A percentile compares a stretch with the other conserved stretches of the same genome.
Conservation (phyloP, 352 stramenopile genomes). For the Globisporangium paddicum region DNA sequence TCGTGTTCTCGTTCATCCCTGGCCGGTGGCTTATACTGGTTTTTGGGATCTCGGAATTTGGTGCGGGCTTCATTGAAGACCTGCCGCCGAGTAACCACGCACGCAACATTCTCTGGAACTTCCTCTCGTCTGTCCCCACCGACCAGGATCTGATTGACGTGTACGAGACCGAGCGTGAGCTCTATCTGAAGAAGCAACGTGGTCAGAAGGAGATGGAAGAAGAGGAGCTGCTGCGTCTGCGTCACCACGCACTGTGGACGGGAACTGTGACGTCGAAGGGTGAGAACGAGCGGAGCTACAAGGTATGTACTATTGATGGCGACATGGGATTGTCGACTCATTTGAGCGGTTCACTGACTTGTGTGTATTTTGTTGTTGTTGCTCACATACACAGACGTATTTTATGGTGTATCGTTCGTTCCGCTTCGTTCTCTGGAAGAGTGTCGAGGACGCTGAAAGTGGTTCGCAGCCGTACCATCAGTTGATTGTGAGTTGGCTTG, state of each 20-base stretch:
- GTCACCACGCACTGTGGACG: constrained; percentile 68
- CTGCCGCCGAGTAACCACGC: constrained; percentile 72
- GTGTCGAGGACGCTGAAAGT: constrained; percentile 60
- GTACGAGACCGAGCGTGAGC: constrained; percentile 57
- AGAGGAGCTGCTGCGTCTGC: constrained; percentile 39
- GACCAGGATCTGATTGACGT: constrained; percentile 77
- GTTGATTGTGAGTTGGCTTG: constrained; percentile 42
- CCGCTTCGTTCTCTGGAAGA: constrained; percentile 82
- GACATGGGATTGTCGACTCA: neutral
- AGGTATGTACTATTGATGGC: constrained; percentile 31
- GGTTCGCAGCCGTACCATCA: constrained; percentile 45
- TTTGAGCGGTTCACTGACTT: constrained; percentile 1
- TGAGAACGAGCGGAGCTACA: constrained; percentile 58
- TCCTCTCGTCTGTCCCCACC: constrained; percentile 72
- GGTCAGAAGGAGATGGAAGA: constrained; percentile 43
- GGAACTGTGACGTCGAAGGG: constrained; percentile 55
- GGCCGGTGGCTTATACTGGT: constrained; percentile 70
- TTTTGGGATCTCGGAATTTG: constrained; percentile 76
- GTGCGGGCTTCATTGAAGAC: constrained; percentile 71
- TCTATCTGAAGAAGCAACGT: constrained; percentile 54
- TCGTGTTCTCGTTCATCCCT: constrained; percentile 66
- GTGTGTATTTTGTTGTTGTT: constrained; percentile 17
- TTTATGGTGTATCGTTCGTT: constrained; percentile 64
- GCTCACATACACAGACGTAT: constrained; percentile 24
- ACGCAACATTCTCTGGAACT: constrained; percentile 78